Evolutionary conservation across 176 grass and related monocot species (phyloP).

Genomic region (Oryza coarctata): DNA sequence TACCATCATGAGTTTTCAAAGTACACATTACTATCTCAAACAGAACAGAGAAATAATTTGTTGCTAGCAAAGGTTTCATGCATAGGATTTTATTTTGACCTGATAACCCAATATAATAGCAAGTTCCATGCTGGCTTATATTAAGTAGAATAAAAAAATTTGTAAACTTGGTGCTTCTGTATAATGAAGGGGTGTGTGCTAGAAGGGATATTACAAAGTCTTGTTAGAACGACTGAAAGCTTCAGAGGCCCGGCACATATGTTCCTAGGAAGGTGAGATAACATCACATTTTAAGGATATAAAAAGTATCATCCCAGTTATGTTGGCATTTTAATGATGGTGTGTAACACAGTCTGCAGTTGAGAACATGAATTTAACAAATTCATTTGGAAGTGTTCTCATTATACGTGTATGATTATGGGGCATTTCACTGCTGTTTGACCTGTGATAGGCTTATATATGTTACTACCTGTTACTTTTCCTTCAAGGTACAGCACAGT

Average conservation of each 20-base stretch:
- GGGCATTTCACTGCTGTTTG: background rate
- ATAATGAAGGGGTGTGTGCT: background rate
- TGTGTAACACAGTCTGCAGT: background rate
- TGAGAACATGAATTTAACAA: slow-evolving; percentile 10
- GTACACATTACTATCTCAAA: background rate
- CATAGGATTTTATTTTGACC: background rate
- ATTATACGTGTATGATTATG: background rate
- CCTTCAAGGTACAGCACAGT: background rate
- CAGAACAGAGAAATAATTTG: slow-evolving; percentile 3
- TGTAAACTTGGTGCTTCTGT: background rate
- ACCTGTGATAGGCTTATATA: background rate
- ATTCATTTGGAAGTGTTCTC: background rate
- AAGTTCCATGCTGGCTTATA: background rate
- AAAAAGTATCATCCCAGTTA: background rate
- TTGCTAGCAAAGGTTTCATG: slow-evolving; percentile 6
- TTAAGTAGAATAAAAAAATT: background rate
- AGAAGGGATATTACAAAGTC: background rate
- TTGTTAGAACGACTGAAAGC: background rate
- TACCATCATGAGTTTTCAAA: background rate
- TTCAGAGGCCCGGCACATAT: background rate
- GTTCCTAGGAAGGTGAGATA: background rate
- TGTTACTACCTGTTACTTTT: background rate
- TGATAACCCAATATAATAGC: background rate
- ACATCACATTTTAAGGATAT: background rate
- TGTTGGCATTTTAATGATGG: slow-evolving; percentile 15